Conservation (phyloP, 2,329 filamentous ascomycete species). For the Calcarisporium arbuscula region DNA sequence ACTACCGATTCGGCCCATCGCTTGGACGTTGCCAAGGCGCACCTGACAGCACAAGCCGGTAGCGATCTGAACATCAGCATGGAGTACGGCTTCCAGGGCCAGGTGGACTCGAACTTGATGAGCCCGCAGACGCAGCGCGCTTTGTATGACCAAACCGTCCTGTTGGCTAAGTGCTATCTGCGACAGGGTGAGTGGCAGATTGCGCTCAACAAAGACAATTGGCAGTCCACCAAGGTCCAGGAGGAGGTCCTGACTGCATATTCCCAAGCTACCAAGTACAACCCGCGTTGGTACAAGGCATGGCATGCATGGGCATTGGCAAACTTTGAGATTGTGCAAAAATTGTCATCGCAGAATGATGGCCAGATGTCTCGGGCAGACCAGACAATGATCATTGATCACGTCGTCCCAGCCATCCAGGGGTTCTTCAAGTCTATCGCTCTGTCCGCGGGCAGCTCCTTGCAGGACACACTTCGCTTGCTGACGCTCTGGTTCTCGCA, state of each 20-base stretch:
- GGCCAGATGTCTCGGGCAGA: conserved; percentile 41
- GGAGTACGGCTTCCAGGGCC: conserved; percentile 46
- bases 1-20: conserved; percentile 52
- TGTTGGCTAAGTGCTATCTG: conserved; percentile 92
- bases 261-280: conserved; percentile 85
- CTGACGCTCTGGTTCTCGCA: conserved; percentile 96
- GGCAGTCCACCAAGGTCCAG: conserved; percentile 78
- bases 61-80: conserved; percentile 37
- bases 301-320: conserved; percentile 99
- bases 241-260: conserved; percentile 93
- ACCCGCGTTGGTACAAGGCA: conserved; percentile 95
- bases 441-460: conserved; percentile 80
- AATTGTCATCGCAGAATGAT: conserved; percentile 61
- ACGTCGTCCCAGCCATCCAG: conserved; percentile 89
- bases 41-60: conserved; percentile 39
- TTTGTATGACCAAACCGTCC: conserved; percentile 54
- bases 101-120: conserved; percentile 36
- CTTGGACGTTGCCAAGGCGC: conserved; percentile 47
- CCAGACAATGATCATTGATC: conserved; percentile 66
- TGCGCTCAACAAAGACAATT: conserved; percentile 75
- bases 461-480: conserved; percentile 90
- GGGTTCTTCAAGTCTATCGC: conserved; percentile 98
- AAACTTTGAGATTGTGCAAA: conserved; percentile 96
- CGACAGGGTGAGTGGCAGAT: conserved; percentile 97
- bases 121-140: conserved; percentile 45